Base-by-base conservation (phyloP, 805 yeast genomes). In the Yarrowia divulgata region DNA sequence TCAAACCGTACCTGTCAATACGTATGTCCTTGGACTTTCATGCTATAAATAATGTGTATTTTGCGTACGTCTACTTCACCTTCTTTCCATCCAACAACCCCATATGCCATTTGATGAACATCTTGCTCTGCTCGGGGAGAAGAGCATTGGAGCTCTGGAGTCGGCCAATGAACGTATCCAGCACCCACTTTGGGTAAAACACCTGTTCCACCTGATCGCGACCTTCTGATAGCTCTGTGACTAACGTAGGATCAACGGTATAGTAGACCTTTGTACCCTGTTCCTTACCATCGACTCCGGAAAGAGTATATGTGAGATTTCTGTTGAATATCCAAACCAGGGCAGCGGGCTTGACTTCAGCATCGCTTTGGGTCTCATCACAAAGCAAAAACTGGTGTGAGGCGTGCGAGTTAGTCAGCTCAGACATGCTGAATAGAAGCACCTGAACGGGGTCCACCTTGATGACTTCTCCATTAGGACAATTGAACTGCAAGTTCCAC, bases 261-360 rank as follows among this genome's bases (percentile, higher is more conserved):
- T 81, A 87, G 70, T 84, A 76, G 0, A 86, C 75, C 73, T 87
- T 87, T 68, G 85, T 72, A 1, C 85, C 81, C 1, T 68, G 64
- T 73, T 81, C 85, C 73, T 87, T 83, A 12, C 87, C 82, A 89
- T 90, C 87, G 1, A 48, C 57, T n/a, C 57, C 57, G 23, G 55
- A 48, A 3, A 63, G 37, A 10, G 57, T 48, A 37, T 63, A 63
- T 8, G 55, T 49, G 12, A 63, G 18, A 18, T 63, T 63, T 39
- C 48, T 37, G 57, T 63, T 63, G 68, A 63, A 63, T 8, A 63
- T 49, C 68, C 68, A 63, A 1, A 60, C 66, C 18, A 60, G 32
- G 4, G 66, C 50, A 0, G 52, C 52, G 1, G 66, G 66, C 8
- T 34, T 18, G 14, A 45, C 29, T 1, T 45, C 66, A 7, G 40